Percentiles rank a stretch among this genome's conserved stretches.
phyloP scores from a whole-genome alignment of 2,329 filamentous ascomycete species.

The Pezicula carpinea region DNA sequence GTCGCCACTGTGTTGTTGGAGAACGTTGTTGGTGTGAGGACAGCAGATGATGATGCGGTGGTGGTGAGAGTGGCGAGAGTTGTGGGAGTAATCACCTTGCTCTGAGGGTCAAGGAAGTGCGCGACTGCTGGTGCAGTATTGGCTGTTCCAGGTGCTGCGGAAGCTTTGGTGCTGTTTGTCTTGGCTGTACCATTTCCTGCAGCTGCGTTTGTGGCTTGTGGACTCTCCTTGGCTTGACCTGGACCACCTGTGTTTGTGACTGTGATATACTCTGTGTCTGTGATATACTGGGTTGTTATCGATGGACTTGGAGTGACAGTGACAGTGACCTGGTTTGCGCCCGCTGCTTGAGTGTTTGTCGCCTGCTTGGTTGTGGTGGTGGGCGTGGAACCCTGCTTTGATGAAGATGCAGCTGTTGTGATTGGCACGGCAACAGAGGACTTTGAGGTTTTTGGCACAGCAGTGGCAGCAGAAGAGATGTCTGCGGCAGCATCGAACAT shows the following conservation, averaged over 20 bases:
- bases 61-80: too few relatives aligned
- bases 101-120: too few relatives aligned
- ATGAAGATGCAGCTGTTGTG: conserved; percentile 3
- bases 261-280: conserved; percentile 22
- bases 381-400: conserved; percentile 4
- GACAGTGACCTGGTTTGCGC: conserved; percentile 6
- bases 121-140: too few relatives aligned
- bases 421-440: neutral
- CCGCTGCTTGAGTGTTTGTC: conserved; percentile 5
- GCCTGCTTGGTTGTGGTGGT: conserved; percentile 8
- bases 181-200: neutral
- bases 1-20: too few relatives aligned
- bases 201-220: neutral
- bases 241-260: conserved; percentile 13
- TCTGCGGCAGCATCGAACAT: neutral
- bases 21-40: too few relatives aligned
- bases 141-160: neutral
- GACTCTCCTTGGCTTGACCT: neutral
- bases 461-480: too few relatives aligned
- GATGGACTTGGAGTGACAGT: conserved; percentile 8
- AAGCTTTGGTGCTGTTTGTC: neutral
- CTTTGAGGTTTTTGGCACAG: neutral
- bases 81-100: too few relatives aligned
- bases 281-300: conserved; percentile 20
- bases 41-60: too few relatives aligned